Conservation (phyloP, 495 filamentous ascomycete species). For the Penicillium goetzii region DNA sequence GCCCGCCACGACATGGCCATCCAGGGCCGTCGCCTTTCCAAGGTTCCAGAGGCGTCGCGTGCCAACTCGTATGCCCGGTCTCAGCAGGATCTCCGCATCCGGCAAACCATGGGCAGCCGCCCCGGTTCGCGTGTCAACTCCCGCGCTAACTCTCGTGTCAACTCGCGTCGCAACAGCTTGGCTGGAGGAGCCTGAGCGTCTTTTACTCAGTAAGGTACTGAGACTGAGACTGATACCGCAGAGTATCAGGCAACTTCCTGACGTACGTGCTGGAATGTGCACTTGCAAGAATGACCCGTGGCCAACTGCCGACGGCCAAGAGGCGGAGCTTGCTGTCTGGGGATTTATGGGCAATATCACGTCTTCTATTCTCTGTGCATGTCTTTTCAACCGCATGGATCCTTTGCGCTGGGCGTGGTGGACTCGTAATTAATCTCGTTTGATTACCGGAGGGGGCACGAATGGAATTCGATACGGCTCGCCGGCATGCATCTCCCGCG, state of each 20-base stretch:
- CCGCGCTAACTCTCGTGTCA: conserved; percentile 39
- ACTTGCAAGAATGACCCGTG: background rate
- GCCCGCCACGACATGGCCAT: conserved; percentile 48
- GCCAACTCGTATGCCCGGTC: conserved; percentile 53
- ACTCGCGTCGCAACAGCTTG: conserved; percentile 46
- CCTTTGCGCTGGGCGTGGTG: conserved; percentile 30
- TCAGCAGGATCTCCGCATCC: conserved; percentile 54
- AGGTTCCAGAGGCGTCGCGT: conserved; percentile 44
- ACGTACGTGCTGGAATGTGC: background rate
- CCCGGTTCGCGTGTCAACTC: conserved; percentile 42
- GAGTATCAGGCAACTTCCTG: background rate
- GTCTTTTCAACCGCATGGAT: conserved; percentile 24
- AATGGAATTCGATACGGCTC: background rate
- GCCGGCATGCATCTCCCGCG: background rate
- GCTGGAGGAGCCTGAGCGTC: conserved; percentile 5
- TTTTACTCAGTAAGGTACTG: background rate
- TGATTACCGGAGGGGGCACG: conserved; percentile 7
- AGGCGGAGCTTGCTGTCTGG: conserved; percentile 7
- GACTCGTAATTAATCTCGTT: conserved; percentile 22
- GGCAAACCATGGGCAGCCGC: conserved; percentile 48
- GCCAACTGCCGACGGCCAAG: background rate
- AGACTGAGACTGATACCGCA: background rate
- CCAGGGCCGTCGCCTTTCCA: conserved; percentile 43
- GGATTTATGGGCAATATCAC: conserved; percentile 21
- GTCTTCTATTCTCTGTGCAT: conserved; percentile 33